These are phyloP conservation scores for Kwoniella botswanensis DNA, from an alignment of 768 basidiomycete genomes.

Conservation along the genomic window DNA sequence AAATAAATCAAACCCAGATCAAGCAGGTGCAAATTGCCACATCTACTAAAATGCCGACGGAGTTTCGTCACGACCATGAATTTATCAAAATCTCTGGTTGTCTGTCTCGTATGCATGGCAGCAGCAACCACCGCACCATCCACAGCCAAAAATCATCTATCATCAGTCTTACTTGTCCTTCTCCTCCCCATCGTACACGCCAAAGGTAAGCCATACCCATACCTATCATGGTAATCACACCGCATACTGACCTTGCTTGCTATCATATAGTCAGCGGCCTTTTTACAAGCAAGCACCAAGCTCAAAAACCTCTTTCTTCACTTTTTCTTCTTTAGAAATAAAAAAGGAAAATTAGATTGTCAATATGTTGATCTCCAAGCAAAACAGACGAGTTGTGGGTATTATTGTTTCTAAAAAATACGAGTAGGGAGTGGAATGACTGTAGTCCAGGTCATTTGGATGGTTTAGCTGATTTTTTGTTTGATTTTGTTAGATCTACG, in stretches of 20 bases:
- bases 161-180: background rate
- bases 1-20: too few species aligned
- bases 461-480: too few species aligned
- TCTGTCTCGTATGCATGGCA: background rate
- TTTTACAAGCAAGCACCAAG: constrained; percentile 46
- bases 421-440: too few species aligned
- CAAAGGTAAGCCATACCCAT: constrained; percentile 33
- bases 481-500: constrained; percentile 71
- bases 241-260: background rate
- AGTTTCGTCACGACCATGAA: background rate
- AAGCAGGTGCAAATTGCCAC: too few species aligned
- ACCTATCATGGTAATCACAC: background rate
- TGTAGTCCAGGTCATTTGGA: background rate
- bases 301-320: constrained; percentile 22
- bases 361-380: constrained; percentile 92
- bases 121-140: background rate
- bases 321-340: constrained; percentile 21
- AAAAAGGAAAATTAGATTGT: constrained; percentile 23
- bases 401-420: background rate
- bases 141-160: background rate
- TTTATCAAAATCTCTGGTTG: constrained; percentile 3
- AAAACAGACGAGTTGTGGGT: constrained; percentile 75
- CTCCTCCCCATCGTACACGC: constrained; percentile 19
- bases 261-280: constrained; percentile 51
- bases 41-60: too few species aligned